These are phyloP conservation scores for Russula emetica DNA, from an alignment of 768 basidiomycete genomes.

Conservation along the genomic window DNA sequence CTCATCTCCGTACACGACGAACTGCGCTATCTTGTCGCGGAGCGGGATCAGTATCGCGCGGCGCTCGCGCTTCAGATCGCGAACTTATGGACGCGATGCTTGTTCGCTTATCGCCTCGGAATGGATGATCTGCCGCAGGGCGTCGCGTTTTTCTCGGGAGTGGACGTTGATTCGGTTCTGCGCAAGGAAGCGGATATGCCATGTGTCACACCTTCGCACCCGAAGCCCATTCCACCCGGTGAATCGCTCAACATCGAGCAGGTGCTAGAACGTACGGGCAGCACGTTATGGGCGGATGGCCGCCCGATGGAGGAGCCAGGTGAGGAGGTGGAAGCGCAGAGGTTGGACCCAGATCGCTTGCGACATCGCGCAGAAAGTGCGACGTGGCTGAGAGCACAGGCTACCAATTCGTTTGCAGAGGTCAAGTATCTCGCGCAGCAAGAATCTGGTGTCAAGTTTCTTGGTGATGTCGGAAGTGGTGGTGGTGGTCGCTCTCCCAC, in stretches of 20 bases:
- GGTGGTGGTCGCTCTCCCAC: conserved; percentile 31
- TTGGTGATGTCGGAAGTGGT: conserved; percentile 30
- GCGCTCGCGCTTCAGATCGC: conserved; percentile 92
- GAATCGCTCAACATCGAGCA: conserved; percentile 72
- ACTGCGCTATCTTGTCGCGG: conserved; percentile 85
- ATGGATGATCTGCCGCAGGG: conserved; percentile 96
- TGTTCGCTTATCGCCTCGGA: conserved; percentile 90
- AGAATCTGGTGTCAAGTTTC: conserved; percentile 42
- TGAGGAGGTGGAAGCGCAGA: conserved; percentile 32
- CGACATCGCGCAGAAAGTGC: conserved; percentile 58
- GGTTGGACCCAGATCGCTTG: conserved; percentile 49
- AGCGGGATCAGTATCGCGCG: conserved; percentile 85
- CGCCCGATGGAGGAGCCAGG: conserved; percentile 45
- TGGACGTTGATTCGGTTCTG: conserved; percentile 86
- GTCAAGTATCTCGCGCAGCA: conserved; percentile 63
- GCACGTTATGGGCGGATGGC: conserved; percentile 58
- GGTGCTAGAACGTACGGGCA: conserved; percentile 62
- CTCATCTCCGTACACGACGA: conserved; percentile 98
- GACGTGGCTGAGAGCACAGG: conserved; percentile 73
- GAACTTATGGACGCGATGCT: conserved; percentile 88
- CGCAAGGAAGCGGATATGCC: conserved; percentile 97
- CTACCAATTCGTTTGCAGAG: conserved; percentile 64
- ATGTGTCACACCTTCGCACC: conserved; percentile 92
- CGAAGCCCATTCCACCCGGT: conserved; percentile 76
- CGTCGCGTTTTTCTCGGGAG: conserved; percentile 95